Evolutionary conservation across 176 grass and related monocot genomes (phyloP).

Genomic region (Carex scoparia): DNA sequence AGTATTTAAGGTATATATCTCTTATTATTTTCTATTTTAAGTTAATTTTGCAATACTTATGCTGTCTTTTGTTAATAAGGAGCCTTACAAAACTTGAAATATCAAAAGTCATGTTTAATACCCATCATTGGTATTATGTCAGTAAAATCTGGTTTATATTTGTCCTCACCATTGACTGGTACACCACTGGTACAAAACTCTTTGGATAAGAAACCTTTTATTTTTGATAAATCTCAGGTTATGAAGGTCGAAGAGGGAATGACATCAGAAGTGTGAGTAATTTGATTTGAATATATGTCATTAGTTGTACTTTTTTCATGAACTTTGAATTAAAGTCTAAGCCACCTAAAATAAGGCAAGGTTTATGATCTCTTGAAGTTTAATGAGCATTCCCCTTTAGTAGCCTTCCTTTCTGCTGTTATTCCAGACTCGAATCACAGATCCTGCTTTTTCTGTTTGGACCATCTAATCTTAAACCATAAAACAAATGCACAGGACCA

Average conservation of each 20-base stretch:
- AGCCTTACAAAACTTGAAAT: neutral
- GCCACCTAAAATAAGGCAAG: neutral
- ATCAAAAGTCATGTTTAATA: neutral
- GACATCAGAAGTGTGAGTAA: conserved; percentile 88
- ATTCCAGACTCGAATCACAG: neutral
- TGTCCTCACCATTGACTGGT: neutral
- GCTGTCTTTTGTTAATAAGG: neutral
- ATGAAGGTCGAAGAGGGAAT: conserved; percentile 97
- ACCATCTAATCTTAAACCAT: neutral
- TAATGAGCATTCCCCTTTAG: neutral
- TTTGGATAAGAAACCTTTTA: neutral
- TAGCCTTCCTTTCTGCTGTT: neutral
- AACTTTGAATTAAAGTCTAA: neutral
- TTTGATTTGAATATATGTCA: conserved; percentile 8
- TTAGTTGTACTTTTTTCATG: neutral
- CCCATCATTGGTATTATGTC: neutral
- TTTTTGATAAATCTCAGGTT: conserved; percentile 48
- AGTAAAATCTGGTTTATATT: neutral
- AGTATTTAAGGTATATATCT: conserved; percentile 74
- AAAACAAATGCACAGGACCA: neutral
- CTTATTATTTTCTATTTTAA: conserved; percentile 1
- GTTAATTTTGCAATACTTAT: neutral
- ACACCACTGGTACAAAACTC: neutral
- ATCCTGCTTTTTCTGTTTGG: neutral
- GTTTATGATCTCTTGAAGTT: neutral